Base-by-base conservation (phyloP, 805 yeast species). In the Torulaspora maleeae region DNA sequence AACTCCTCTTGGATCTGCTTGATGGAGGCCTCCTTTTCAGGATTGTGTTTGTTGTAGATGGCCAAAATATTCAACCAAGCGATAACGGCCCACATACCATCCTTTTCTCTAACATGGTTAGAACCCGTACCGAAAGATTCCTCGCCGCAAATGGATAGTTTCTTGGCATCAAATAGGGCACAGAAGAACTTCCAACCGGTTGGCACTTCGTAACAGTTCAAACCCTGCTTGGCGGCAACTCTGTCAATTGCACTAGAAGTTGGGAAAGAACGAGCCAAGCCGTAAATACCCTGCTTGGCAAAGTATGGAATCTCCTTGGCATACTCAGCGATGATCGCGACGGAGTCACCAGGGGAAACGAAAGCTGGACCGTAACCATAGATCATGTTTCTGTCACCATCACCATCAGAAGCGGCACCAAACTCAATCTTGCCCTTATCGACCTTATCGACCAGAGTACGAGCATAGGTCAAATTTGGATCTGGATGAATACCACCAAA, bases 391-490 rank as follows among this genome's bases (percentile, higher is more conserved):
- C 99, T 81, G 65, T 91, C 99, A 67, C 99, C 99, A 59, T 91
- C 99, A 67, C 99, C 99, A 64, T 88, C 99, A n/a, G 95, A 85
- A 7, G 98, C 98, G 30, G 98, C 98, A 52, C 99, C 99, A 64
- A 91, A 91, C 6, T 91, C 86, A 54, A 90, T 86, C 48, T 79
- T 70, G 48, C 85, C 85, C 16, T 67, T 62, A 61, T 93, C 97
- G n/a, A 91, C 99, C 52, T 77, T 76, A 27, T 79, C 83, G 16
- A 91, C 99, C 52, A 91, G 74, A 15, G 95, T 80, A 48, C 76
- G 79, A 9, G 98, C 99, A 63, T 93, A 91, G 11, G 97, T 90
- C 66, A 91, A 77, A 71, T 91, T 91, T 53, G 99, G 99, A 69
- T 91, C 99, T 16, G 99, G 99, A 66, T 91, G 99, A 55, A 89